Percentiles rank a stretch among this genome's conserved stretches.
Evolutionary conservation across 179 eudicot genomes (phyloP).

Genomic region (Carnegiea gigantea): DNA sequence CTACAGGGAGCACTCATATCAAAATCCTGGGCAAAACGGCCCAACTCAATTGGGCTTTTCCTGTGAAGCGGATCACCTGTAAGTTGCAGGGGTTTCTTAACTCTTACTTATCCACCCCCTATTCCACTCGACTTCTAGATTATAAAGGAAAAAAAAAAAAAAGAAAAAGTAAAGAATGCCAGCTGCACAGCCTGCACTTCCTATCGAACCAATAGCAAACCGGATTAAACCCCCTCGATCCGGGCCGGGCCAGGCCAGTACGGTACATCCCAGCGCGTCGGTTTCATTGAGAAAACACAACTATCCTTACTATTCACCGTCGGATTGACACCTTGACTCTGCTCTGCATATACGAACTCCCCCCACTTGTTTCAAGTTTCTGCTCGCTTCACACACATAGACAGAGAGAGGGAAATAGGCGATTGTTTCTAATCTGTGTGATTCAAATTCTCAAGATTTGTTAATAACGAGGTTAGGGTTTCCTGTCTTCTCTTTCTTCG

Average conservation of each 20-base stretch:
- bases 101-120: too few species aligned
- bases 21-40: too few species aligned
- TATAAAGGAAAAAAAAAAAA: too few species aligned
- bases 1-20: too few species aligned
- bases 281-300: constrained; percentile 45
- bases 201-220: constrained; percentile 5
- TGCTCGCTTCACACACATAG: neutral
- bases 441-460: neutral
- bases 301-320: constrained; percentile 12
- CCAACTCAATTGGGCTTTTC: too few species aligned
- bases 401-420: neutral
- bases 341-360: constrained; percentile 18
- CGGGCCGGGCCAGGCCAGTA: constrained; percentile 27
- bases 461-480: too few species aligned
- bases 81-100: too few species aligned
- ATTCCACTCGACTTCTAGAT: neutral
- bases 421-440: neutral
- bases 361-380: constrained; percentile 11
- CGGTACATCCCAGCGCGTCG: constrained; percentile 40
- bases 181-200: neutral
- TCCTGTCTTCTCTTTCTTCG: too few species aligned
- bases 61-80: too few species aligned
- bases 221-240: constrained; percentile 24
- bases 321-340: constrained; percentile 25
- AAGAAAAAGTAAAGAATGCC: too few species aligned